phyloP scores from a whole-genome alignment of 352 stramenopile genomes.

The Pythium chondricola region DNA sequence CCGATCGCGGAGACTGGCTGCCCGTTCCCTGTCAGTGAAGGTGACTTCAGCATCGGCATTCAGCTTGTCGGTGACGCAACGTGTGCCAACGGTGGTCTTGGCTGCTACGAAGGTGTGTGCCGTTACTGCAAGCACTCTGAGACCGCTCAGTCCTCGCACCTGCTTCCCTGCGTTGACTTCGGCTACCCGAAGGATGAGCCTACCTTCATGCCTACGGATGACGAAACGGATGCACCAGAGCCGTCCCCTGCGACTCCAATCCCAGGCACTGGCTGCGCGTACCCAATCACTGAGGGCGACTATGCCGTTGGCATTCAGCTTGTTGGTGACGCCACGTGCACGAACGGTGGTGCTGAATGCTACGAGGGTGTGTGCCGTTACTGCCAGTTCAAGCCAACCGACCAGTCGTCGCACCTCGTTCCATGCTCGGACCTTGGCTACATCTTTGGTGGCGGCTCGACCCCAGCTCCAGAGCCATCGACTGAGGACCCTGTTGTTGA shows the following conservation, averaged over 20 bases:
- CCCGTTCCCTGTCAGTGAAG: no score
- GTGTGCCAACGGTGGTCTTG: slow-evolving; percentile 7
- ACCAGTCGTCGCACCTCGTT: slow-evolving; percentile 1
- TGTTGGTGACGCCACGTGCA: slow-evolving; percentile 8
- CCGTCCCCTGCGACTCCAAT: neutral
- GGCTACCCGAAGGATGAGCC: neutral
- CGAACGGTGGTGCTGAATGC: slow-evolving; percentile 6
- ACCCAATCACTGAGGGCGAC: slow-evolving; percentile 4
- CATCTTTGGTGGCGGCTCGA: neutral
- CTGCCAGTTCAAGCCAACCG: slow-evolving; percentile 8
- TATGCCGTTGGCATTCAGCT: slow-evolving; percentile 6
- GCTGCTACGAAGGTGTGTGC: slow-evolving; percentile 9
- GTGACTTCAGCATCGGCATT: slow-evolving; percentile 2
- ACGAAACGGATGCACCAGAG: neutral
- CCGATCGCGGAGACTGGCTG: no score
- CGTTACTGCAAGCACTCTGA: slow-evolving; percentile 14
- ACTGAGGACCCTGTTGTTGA: neutral
- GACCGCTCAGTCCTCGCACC: slow-evolving; percentile 6
- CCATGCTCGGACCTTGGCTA: neutral
- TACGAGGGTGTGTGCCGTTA: slow-evolving; percentile 8
- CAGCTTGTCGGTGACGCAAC: slow-evolving; percentile 1
- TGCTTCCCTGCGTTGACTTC: neutral
- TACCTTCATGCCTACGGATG: neutral
- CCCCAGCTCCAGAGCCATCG: neutral
- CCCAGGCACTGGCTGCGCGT: neutral